A percentile compares a stretch with the other conserved stretches of the same genome.
phyloP scores from a whole-genome alignment of 1,139 yeast species.

The Debaryomycetaceae sp. region DNA sequence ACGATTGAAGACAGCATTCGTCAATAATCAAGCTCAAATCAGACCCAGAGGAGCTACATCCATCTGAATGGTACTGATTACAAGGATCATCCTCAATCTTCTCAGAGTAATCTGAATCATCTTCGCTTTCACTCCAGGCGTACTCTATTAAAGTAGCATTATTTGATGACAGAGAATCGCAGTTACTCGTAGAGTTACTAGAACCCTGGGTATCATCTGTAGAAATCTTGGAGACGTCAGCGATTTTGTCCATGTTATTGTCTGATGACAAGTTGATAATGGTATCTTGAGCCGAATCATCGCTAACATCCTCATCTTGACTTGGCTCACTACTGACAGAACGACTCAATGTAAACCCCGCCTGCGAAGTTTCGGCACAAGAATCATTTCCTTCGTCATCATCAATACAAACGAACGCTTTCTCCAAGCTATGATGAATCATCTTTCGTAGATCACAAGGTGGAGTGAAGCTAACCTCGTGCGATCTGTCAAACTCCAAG shows the following conservation, averaged over 20 bases:
- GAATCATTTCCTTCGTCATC: constrained; percentile 2
- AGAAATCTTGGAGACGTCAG: too few relatives aligned
- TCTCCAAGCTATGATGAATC: neutral
- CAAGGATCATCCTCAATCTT: neutral
- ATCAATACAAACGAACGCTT: neutral
- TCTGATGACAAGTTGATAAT: too few relatives aligned
- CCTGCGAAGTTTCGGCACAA: neutral
- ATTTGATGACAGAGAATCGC: too few relatives aligned
- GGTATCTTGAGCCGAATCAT: neutral
- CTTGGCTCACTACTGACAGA: neutral
- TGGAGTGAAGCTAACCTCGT: too few relatives aligned
- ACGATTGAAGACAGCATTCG: neutral
- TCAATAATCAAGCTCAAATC: neutral
- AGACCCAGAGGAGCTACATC: neutral
- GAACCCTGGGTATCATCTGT: too few relatives aligned
- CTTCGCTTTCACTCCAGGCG: too few relatives aligned
- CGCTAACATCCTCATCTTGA: neutral
- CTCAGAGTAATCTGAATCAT: too few relatives aligned
- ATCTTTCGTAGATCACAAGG: neutral
- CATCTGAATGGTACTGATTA: neutral
- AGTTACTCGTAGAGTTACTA: too few relatives aligned
- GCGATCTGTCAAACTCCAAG: too few relatives aligned
- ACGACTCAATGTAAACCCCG: neutral
- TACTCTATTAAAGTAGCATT: too few relatives aligned
- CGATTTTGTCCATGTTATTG: too few relatives aligned